Base-by-base conservation (phyloP, 805 yeast species). In the Hanseniaspora taiwanica region DNA sequence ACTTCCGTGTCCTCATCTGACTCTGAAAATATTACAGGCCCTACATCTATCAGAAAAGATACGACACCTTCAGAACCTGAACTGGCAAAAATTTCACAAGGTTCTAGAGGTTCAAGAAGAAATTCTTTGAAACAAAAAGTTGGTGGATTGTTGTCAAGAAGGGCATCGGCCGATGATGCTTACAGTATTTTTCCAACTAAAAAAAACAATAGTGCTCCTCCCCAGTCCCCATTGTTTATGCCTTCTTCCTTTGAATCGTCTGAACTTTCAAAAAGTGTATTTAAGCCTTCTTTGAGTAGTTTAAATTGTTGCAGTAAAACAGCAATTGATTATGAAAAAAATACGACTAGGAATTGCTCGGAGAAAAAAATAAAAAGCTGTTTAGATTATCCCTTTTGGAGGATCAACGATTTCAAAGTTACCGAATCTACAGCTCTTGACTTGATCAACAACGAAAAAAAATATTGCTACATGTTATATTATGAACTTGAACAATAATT, bases 381-480 rank as follows among this genome's bases (percentile, higher is more conserved):
- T 14, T 52, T 66, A 3, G 74, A 73, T 42, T 60, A 69, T 35
- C 86, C 89, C 16, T 81, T 67, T 51, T 89, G 97, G 97, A 69
- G 82, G 46, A 74, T 87, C 25, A 83, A 93, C 45, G 97, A 91
- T 59, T 66, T 81, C 2, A 65, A 63, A 23, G 74, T 82, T 3
- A 60, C 73, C 29, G 96, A 86, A 54, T 76, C 70, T 7, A 65
- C 72, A 10, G 53, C 63, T 2, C 58, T 63, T 0, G 75, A 77
- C 13, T 81, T 87, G 1, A 60, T 83, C 33, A 29, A 29, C 13
- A 65, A 62, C 40, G 94, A 85, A 51, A 73, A 74, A 23, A 65
- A 74, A 21, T 84, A 81, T n/a, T 95, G 76, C 1, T 89, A 89
- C 58, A 72, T 89, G 81, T 61, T 89, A 40, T 80, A 82, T 52